These are phyloP conservation scores for Podospora comata DNA, from an alignment of 495 filamentous ascomycete genomes.

Conservation along the genomic window DNA sequence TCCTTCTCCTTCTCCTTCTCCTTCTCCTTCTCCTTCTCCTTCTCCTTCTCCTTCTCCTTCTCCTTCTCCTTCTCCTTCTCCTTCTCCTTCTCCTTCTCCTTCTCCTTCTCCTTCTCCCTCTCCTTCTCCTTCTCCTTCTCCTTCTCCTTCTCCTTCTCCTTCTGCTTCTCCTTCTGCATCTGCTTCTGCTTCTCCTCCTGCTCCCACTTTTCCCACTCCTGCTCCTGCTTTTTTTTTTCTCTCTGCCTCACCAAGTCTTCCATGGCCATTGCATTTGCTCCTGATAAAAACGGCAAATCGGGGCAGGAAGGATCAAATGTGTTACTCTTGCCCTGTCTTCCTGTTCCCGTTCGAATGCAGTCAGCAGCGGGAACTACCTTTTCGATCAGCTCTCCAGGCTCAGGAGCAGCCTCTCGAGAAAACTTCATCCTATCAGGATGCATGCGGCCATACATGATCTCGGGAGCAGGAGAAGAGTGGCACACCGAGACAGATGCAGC, in stretches of 20 bases:
- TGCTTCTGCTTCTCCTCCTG: not conserved
- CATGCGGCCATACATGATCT: constrained; percentile 15
- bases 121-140: not conserved
- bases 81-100: no score
- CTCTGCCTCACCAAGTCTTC: not conserved
- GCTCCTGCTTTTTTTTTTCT: not conserved
- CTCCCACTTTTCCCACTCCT: no score
- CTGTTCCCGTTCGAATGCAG: not conserved
- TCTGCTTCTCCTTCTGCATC: not conserved
- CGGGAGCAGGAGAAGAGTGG: not conserved
- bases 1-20: not conserved
- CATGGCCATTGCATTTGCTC: not conserved
- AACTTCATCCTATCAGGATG: constrained; percentile 25
- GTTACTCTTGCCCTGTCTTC: not conserved
- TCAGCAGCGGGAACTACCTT: not conserved
- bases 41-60: no score
- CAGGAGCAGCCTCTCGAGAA: constrained; percentile 5
- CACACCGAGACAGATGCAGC: not conserved
- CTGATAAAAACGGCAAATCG: not conserved
- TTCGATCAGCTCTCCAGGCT: not conserved
- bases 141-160: not conserved
- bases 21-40: not conserved
- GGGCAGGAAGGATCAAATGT: not conserved
- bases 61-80: no score
- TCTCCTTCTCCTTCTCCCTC: not conserved